Base-by-base conservation (phyloP, 2,329 filamentous ascomycete genomes). In the Raffaelea deltoideospora region DNA sequence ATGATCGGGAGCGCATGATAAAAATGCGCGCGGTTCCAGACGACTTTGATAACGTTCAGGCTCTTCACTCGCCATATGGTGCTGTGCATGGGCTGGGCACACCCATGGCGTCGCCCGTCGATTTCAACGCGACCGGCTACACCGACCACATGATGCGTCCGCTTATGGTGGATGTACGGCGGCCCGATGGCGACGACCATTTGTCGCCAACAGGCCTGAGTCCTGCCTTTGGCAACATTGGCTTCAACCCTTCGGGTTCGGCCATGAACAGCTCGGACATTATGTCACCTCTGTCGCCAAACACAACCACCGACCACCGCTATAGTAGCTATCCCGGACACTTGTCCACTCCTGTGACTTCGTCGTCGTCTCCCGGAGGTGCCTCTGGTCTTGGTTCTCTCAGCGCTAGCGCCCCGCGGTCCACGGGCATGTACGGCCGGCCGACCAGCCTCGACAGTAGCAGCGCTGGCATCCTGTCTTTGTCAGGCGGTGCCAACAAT, bases 11-110 rank as follows among this genome's bases (percentile, higher is more conserved):
- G 42, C 66, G 74, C 39, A 76, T 80, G 68, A 73, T 81, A 51
- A 76, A 77, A 55, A 80, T 79, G 72, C 65, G 75, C 38, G 75
- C 76, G 4, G 72, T 81, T 4, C 76, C 76, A 9, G 75, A 80
- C 44, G 74, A 76, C 45, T 81, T 81, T 43, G 76, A 80, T 53
- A 80, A 76, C 45, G 65, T 80, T 3, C 72, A 78, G 49, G 76
- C 76, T 13, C 58, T 81, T 14, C 76, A 80, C 50, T 77, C 72
- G 17, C 72, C 72, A 4, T 79, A 79, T 43, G 74, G 74, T 10
- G 73, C 74, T 6, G 67, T 73, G 5, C 67, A 70, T 45, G 62
- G 61, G 19, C 50, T 72, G 11, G 63, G 61, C 20, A 55, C 61
- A 2, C 60, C 66, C 3, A 54, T 70, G 29, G 52, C 64, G 1